Evolutionary conservation across 805 yeast species (phyloP).

Genomic region (Aciculoconidium aculeatum): DNA sequence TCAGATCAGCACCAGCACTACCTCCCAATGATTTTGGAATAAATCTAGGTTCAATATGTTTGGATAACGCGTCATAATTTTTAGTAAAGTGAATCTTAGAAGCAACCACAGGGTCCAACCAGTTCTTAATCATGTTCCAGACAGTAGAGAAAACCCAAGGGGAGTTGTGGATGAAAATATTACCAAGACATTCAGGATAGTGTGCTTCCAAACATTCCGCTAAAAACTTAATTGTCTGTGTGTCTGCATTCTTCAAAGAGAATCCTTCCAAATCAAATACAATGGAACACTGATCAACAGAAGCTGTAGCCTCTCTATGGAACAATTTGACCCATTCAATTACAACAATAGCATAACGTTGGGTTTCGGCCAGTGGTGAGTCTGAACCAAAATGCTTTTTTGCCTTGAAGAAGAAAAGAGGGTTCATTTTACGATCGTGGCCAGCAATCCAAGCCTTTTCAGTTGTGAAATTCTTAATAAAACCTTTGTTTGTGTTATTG

Average conservation of each 20-base stretch:
- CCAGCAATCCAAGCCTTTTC: constrained; percentile 77
- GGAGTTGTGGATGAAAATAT: constrained; percentile 81
- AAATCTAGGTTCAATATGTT: constrained; percentile 51
- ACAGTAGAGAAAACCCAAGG: constrained; percentile 96
- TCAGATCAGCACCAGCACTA: constrained; percentile 47
- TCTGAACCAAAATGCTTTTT: constrained; percentile 54
- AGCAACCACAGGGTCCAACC: constrained; percentile 97
- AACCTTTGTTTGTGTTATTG: constrained; percentile 35
- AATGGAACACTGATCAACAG: constrained; percentile 74
- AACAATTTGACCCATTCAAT: constrained; percentile 82
- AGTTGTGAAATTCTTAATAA: constrained; percentile 49
- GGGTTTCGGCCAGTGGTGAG: constrained; percentile 59
- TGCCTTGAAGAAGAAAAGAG: constrained; percentile 78
- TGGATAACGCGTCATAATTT: constrained; percentile 55
- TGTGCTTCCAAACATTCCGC: constrained; percentile 90
- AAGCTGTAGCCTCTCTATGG: constrained; percentile 50
- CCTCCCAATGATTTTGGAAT: constrained; percentile 80
- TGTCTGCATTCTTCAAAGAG: constrained; percentile 89
- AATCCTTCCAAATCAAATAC: constrained; percentile 85
- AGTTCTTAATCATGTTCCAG: constrained; percentile 86
- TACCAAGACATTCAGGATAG: constrained; percentile 90
- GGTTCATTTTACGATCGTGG: constrained; percentile 64
- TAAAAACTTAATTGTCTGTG: constrained; percentile 83
- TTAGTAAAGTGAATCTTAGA: constrained; percentile 84
- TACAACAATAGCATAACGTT: constrained; percentile 64